Percentiles rank a stretch among this genome's conserved stretches.
Evolutionary conservation across 768 basidiomycete genomes (phyloP).

Genomic region (Termitomyces sp.): DNA sequence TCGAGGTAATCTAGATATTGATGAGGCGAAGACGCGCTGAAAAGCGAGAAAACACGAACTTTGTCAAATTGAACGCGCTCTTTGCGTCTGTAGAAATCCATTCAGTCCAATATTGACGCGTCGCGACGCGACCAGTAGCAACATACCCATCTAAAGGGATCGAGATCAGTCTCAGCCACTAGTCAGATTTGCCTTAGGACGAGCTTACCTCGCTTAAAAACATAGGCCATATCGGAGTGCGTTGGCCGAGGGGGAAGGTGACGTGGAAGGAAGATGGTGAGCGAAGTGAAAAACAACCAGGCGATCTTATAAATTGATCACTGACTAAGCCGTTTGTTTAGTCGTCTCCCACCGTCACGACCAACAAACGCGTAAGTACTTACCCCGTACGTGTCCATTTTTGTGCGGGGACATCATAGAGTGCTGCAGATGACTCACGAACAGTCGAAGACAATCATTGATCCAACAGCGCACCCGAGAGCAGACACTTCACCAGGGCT

Average conservation of each 20-base stretch:
- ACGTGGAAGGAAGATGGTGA: conserved; percentile 11
- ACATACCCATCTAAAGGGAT: conserved; percentile 41
- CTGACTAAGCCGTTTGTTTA: conserved; percentile 26
- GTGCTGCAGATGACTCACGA: background rate
- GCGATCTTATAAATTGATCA: conserved; percentile 23
- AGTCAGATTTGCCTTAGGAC: background rate
- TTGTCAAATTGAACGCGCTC: conserved; percentile 94
- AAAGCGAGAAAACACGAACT: conserved; percentile 34
- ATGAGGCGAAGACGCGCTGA: conserved; percentile 12
- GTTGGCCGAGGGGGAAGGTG: conserved; percentile 2
- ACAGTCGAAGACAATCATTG: background rate
- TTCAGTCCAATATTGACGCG: conserved; percentile 26
- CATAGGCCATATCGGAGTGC: conserved; percentile 25
- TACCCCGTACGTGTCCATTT: background rate
- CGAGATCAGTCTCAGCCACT: conserved; percentile 2
- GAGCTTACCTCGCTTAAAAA: conserved; percentile 37
- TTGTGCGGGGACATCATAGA: background rate
- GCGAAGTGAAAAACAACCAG: conserved; percentile 17
- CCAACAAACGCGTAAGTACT: conserved; percentile 1
- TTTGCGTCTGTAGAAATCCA: conserved; percentile 54
- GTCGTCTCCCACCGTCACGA: conserved; percentile 5
- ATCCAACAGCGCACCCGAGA: background rate
- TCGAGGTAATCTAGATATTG: conserved; percentile 66
- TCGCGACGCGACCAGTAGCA: conserved; percentile 24
- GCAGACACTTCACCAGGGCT: background rate